Percentiles rank a stretch among this genome's conserved stretches.
Evolutionary conservation across 2,329 filamentous ascomycete genomes (phyloP).

Genomic region (Botrytis paeoniae): DNA sequence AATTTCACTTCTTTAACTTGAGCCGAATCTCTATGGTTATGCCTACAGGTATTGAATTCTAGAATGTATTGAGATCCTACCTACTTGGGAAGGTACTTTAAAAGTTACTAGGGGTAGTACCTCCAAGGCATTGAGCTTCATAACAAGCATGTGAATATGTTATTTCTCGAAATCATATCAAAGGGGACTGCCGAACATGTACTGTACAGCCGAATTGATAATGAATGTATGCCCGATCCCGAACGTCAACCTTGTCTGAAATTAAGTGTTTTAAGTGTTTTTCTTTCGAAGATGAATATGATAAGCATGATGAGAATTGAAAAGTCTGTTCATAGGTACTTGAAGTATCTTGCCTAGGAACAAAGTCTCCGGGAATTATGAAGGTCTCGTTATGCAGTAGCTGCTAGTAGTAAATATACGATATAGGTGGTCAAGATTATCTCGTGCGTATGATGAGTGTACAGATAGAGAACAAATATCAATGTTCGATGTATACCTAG

Average conservation of each 20-base stretch:
- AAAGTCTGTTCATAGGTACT: not conserved
- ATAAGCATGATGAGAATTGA: not conserved
- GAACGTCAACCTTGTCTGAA: not conserved
- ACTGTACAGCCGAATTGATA: not conserved
- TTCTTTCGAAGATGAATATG: not conserved
- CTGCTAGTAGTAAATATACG: not conserved
- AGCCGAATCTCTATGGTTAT: not conserved
- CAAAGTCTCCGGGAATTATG: not conserved
- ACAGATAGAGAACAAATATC: not conserved
- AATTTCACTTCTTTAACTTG: not conserved
- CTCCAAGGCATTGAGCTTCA: not conserved
- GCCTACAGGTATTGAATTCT: not conserved
- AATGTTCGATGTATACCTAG: not conserved
- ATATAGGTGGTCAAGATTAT: not conserved
- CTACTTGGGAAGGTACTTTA: conserved; percentile 7
- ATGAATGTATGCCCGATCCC: not conserved
- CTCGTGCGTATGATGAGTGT: not conserved
- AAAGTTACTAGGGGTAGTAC: not conserved
- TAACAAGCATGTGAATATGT: conserved; percentile 2
- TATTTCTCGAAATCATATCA: not conserved
- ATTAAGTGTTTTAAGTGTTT: too few species aligned
- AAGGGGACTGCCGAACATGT: not conserved
- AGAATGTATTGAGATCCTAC: not conserved
- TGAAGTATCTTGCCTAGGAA: not conserved
- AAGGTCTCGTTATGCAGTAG: not conserved